Evolutionary conservation across 805 yeast genomes (phyloP).

Genomic region (Ogataea thermomethanolica): DNA sequence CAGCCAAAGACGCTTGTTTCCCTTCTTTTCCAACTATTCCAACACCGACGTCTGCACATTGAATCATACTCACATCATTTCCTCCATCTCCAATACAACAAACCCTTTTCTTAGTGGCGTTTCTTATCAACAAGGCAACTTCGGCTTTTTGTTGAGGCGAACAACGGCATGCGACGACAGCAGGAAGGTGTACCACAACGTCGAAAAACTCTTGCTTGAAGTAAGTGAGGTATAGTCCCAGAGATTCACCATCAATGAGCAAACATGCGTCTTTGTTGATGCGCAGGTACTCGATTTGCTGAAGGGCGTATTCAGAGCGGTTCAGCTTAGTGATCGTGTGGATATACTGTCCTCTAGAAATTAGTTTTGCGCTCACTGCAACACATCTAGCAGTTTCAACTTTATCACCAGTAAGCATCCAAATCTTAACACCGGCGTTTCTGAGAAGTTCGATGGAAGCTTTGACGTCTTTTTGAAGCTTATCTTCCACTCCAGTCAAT

Average conservation of each 20-base stretch:
- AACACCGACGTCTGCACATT: conserved; percentile 97
- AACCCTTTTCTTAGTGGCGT: conserved; percentile 79
- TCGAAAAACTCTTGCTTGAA: conserved; percentile 72
- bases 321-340: conserved; percentile 74
- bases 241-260: conserved; percentile 90
- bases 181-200: conserved; percentile 74
- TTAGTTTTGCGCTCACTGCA: conserved; percentile 90
- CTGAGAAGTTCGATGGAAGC: conserved; percentile 86
- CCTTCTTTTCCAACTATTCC: conserved; percentile 99
- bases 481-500: conserved; percentile 96
- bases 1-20: conserved; percentile 93
- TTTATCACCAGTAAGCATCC: conserved; percentile 99
- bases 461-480: conserved; percentile 86
- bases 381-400: conserved; percentile 98
- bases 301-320: conserved; percentile 64
- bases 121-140: conserved; percentile 76
- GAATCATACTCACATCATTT: conserved; percentile 98
- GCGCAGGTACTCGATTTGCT: conserved; percentile 68
- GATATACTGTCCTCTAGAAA: conserved; percentile 89
- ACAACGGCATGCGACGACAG: conserved; percentile 98
- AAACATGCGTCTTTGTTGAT: conserved; percentile 67
- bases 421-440: conserved; percentile 94
- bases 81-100: conserved; percentile 99
- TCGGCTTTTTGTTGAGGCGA: conserved; percentile 99
- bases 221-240: conserved; percentile 62